phyloP scores from a whole-genome alignment of 2,329 filamentous ascomycete species.

The Botrytis deweyae region DNA sequence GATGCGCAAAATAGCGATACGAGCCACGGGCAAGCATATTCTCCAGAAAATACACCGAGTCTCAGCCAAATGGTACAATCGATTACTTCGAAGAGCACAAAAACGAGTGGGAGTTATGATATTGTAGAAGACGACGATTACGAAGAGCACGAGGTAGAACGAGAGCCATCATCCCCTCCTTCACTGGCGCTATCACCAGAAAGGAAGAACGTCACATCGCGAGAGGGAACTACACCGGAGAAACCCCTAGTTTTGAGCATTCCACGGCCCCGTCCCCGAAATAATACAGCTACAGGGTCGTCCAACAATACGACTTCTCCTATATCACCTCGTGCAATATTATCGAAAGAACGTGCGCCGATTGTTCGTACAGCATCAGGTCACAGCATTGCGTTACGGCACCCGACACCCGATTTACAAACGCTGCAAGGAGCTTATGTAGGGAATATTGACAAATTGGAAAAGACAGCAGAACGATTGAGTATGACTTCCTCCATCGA shows the following conservation, averaged over 20 bases:
- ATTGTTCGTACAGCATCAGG: conserved; percentile 36
- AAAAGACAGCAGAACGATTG: conserved; percentile 72
- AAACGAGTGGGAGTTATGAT: conserved; percentile 26
- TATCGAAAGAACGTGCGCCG: conserved; percentile 24
- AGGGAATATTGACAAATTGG: conserved; percentile 70
- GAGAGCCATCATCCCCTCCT: conserved; percentile 10
- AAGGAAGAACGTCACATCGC: conserved; percentile 19
- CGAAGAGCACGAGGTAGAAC: conserved; percentile 19
- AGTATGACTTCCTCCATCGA: conserved; percentile 73
- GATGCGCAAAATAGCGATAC: conserved; percentile 25
- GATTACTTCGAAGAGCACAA: conserved; percentile 25
- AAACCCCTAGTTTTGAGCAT: conserved; percentile 25
- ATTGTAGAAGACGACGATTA: conserved; percentile 31
- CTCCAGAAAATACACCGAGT: conserved; percentile 12
- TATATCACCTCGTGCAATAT: conserved; percentile 20
- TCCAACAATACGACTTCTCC: conserved; percentile 22
- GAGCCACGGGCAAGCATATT: conserved; percentile 24
- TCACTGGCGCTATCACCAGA: conserved; percentile 13
- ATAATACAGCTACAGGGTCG: conserved; percentile 28
- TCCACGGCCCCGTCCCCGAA: conserved; percentile 27
- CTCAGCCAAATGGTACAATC: conserved; percentile 25
- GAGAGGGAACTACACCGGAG: conserved; percentile 14
- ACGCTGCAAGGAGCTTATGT: conserved; percentile 60
- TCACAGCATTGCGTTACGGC: conserved; percentile 44
- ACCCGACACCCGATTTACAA: conserved; percentile 62